Conservation (phyloP, 2,329 filamentous ascomycete genomes). For the Hymenoscyphus repandus region DNA sequence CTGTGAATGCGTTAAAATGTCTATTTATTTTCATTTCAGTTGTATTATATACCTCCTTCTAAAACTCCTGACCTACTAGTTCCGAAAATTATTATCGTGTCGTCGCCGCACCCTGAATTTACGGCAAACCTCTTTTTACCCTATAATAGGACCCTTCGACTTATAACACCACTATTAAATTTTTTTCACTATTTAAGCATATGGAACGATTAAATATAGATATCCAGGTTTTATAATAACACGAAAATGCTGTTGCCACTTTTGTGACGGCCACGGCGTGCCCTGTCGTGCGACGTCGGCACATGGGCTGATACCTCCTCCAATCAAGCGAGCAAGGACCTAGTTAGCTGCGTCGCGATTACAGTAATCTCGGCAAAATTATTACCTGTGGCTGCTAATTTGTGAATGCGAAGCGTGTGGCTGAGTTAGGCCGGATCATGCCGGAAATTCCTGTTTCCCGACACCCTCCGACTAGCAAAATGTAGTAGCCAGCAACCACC, state of each 20-base stretch:
- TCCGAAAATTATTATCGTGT: constrained; percentile 12
- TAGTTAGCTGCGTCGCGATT: not conserved
- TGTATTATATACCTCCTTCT: not conserved
- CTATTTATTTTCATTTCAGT: constrained; percentile 6
- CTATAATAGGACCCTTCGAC: constrained; percentile 5
- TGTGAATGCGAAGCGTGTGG: constrained; percentile 1
- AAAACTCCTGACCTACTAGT: constrained; percentile 5
- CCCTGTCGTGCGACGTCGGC: not conserved
- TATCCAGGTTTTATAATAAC: constrained; percentile 1
- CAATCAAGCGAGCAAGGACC: constrained; percentile 4
- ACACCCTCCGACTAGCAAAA: constrained; percentile 14
- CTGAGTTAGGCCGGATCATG: constrained; percentile 7
- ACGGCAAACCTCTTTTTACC: constrained; percentile 1
- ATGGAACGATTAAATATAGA: not conserved
- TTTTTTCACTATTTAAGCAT: constrained; percentile 4
- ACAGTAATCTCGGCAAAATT: constrained; percentile 3
- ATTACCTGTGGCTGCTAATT: constrained; percentile 5
- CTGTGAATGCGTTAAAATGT: constrained; percentile 1
- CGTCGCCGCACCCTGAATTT: constrained; percentile 7
- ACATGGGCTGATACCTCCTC: constrained; percentile 3
- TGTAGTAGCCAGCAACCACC: constrained; percentile 7
- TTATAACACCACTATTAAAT: constrained; percentile 3
- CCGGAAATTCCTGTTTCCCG: constrained; percentile 11
- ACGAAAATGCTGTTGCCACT: not conserved
- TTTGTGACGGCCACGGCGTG: not conserved